Evolutionary conservation across 345 rosid species (phyloP).

Genomic region (Camelina hispida): DNA sequence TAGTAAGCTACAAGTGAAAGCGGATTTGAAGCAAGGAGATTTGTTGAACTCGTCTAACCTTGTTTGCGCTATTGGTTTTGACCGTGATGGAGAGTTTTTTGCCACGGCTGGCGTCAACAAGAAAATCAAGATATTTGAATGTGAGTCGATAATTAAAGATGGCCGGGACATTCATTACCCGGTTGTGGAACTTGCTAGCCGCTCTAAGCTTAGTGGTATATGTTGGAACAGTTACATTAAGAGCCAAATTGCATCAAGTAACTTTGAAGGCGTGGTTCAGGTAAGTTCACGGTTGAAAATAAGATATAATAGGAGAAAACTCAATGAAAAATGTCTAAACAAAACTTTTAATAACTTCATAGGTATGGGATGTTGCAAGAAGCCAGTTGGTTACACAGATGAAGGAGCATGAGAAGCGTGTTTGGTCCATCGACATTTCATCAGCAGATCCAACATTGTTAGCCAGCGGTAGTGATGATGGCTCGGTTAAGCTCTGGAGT

Average conservation of each 20-base stretch:
- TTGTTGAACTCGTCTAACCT: conserved; percentile 84
- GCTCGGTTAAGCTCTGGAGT: conserved; percentile 97
- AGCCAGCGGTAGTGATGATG: conserved; percentile 97
- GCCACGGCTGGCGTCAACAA: conserved; percentile 98
- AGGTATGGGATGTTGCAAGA: conserved; percentile 84
- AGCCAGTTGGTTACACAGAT: conserved; percentile 76
- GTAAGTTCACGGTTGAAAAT: conserved; percentile 41
- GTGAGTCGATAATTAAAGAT: conserved; percentile 64
- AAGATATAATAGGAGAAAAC: neutral
- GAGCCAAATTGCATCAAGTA: conserved; percentile 93
- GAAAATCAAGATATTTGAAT: conserved; percentile 93
- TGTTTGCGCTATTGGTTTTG: conserved; percentile 85
- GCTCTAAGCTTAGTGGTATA: conserved; percentile 83
- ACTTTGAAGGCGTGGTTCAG: conserved; percentile 98
- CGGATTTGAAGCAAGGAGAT: conserved; percentile 93
- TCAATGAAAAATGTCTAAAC: neutral
- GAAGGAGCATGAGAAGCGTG: conserved; percentile 92
- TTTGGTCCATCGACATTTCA: conserved; percentile 93
- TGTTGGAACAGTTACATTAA: conserved; percentile 95
- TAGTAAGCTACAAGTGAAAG: conserved; percentile 82
- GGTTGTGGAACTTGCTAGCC: conserved; percentile 81
- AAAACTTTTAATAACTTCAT: neutral
- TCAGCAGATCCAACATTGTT: conserved; percentile 85
- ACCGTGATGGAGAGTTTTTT: conserved; percentile 88
- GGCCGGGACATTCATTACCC: conserved; percentile 88